Evolutionary conservation across 2,329 filamentous ascomycete species (phyloP).

Genomic region (Venturia effusa): DNA sequence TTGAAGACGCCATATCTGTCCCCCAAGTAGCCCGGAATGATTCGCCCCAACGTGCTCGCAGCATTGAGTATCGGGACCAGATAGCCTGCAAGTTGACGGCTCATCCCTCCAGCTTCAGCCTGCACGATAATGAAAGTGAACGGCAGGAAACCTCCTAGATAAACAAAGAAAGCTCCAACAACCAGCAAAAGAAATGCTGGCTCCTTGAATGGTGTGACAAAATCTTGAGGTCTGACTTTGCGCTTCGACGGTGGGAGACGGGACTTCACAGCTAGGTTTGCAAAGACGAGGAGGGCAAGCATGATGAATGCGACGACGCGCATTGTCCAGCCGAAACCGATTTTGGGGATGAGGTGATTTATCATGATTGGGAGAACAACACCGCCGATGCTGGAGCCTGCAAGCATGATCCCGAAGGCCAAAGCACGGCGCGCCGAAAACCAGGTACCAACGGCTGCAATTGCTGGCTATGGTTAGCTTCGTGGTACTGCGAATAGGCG

Average conservation of each 20-base stretch:
- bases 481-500: neutral
- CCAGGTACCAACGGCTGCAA: slow-evolving; percentile 35
- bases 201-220: slow-evolving; percentile 22
- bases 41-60: slow-evolving; percentile 39
- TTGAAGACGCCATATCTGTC: slow-evolving; percentile 46
- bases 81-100: slow-evolving; percentile 37
- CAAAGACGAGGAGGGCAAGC: slow-evolving; percentile 40
- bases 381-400: slow-evolving; percentile 40
- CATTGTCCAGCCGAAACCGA: slow-evolving; percentile 49
- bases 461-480: slow-evolving; percentile 16
- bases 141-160: slow-evolving; percentile 50
- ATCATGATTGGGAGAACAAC: slow-evolving; percentile 55
- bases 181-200: slow-evolving; percentile 22
- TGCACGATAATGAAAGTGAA: slow-evolving; percentile 38
- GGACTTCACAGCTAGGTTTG: slow-evolving; percentile 39
- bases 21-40: slow-evolving; percentile 41
- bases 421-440: slow-evolving; percentile 38
- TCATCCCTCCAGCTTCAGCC: slow-evolving; percentile 37
- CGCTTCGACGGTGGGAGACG: slow-evolving; percentile 28
- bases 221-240: slow-evolving; percentile 22
- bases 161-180: slow-evolving; percentile 39
- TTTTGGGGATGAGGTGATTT: slow-evolving; percentile 38
- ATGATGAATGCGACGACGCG: slow-evolving; percentile 49
- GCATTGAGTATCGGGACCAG: slow-evolving; percentile 45
- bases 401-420: slow-evolving; percentile 38